Percentiles rank a stretch among this genome's conserved stretches.
Evolutionary conservation across 768 basidiomycete species (phyloP).

Genomic region (Tylopilus sp.): DNA sequence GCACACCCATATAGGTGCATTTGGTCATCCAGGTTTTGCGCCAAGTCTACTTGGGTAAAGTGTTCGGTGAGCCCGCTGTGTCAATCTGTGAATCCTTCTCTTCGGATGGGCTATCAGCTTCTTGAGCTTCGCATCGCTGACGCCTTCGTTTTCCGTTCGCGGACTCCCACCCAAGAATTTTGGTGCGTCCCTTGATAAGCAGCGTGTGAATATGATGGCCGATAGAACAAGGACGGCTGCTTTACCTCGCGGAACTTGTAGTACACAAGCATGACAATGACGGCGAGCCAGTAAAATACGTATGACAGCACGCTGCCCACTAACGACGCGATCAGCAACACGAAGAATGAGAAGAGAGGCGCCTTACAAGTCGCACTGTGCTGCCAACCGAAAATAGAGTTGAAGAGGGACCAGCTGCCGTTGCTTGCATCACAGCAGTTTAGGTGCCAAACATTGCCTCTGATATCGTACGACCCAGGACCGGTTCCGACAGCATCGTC

Average conservation of each 20-base stretch:
- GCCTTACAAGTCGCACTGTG: slow-evolving; percentile 69
- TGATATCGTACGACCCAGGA: slow-evolving; percentile 80
- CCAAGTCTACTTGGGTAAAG: background rate
- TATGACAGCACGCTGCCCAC: slow-evolving; percentile 83
- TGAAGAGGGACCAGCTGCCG: slow-evolving; percentile 78
- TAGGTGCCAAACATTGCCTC: slow-evolving; percentile 85
- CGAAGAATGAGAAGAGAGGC: background rate
- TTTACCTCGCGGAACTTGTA: slow-evolving; percentile 62
- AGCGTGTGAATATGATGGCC: background rate
- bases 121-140: slow-evolving; percentile 21
- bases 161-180: slow-evolving; percentile 54
- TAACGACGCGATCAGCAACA: slow-evolving; percentile 17
- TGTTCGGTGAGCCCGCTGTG: background rate
- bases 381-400: slow-evolving; percentile 84
- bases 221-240: background rate
- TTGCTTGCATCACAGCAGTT: slow-evolving; percentile 71
- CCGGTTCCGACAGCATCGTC: slow-evolving; percentile 70
- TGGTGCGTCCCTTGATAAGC: slow-evolving; percentile 58
- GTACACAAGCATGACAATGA: slow-evolving; percentile 60
- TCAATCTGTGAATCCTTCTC: background rate
- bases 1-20: too few relatives aligned
- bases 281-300: slow-evolving; percentile 89
- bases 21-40: background rate
- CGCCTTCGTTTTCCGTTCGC: slow-evolving; percentile 40
- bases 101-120: background rate